Conservation (phyloP, 2,329 filamentous ascomycete species). For the Alternaria postmessia region DNA sequence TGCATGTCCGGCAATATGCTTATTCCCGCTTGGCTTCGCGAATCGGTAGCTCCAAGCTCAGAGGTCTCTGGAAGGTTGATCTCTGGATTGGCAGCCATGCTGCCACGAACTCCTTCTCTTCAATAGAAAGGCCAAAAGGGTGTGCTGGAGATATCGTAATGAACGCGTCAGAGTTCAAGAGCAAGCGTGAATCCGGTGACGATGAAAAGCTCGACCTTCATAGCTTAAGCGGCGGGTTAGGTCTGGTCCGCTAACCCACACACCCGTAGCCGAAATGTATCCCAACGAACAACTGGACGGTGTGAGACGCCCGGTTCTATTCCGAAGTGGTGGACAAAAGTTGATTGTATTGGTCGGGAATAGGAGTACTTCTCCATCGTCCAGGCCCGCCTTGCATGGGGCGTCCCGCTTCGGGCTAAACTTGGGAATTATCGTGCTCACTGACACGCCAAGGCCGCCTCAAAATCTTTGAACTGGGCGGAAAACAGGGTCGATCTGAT, state of each 20-base stretch:
- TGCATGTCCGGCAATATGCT: slow-evolving; percentile 21
- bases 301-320: slow-evolving; percentile 10
- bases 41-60: slow-evolving; percentile 20
- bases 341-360: slow-evolving; percentile 24
- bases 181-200: slow-evolving; percentile 4
- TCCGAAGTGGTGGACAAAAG: slow-evolving; percentile 9
- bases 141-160: slow-evolving; percentile 5
- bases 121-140: neutral
- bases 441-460: slow-evolving; percentile 10
- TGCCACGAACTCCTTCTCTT: slow-evolving; percentile 12
- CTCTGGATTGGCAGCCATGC: slow-evolving; percentile 50
- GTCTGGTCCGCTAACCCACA: slow-evolving; percentile 16
- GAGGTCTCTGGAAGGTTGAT: slow-evolving; percentile 42
- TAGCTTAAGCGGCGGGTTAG: slow-evolving; percentile 16
- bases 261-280: slow-evolving; percentile 12
- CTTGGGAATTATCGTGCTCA: neutral
- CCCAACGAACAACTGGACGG: slow-evolving; percentile 17
- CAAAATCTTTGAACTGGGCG: neutral
- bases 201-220: slow-evolving; percentile 15
- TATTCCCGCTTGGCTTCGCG: slow-evolving; percentile 42
- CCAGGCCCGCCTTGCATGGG: slow-evolving; percentile 2
- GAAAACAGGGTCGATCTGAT: slow-evolving; percentile 3
- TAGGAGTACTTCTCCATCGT: slow-evolving; percentile 13
- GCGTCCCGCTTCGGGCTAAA: slow-evolving; percentile 3
- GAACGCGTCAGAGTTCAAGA: slow-evolving; percentile 5